A percentile compares a stretch with the other conserved stretches of the same genome.
phyloP scores from a whole-genome alignment of 208 protist species.

The Trypanosoma mega region DNA sequence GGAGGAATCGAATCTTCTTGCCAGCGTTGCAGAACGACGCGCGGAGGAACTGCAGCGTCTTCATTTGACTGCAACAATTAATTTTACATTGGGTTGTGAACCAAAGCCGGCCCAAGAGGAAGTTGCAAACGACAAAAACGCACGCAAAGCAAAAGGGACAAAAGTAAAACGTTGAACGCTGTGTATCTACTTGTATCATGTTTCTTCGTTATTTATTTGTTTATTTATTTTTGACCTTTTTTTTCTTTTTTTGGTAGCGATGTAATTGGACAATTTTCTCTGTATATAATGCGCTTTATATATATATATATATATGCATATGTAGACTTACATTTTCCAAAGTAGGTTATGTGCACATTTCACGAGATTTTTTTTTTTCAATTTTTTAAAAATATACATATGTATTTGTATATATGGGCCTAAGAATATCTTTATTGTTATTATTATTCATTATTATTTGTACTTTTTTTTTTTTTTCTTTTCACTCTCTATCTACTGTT shows the following conservation, averaged over 20 bases:
- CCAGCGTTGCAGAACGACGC: constrained; percentile 19
- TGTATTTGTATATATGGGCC: no score
- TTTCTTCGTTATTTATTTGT: constrained; percentile 3
- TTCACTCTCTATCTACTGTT: not conserved
- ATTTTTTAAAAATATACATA: no score
- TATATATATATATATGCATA: constrained; percentile 12
- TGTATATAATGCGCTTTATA: constrained; percentile 24
- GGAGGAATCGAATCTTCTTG: constrained; percentile 19
- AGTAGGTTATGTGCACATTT: no score
- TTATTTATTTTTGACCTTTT: no score
- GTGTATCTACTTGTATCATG: not conserved
- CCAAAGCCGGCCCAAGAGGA: constrained; percentile 9
- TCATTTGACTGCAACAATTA: not conserved
- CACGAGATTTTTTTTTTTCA: no score
- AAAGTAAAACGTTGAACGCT: constrained; percentile 7
- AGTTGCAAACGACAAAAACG: not conserved
- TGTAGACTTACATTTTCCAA: not conserved
- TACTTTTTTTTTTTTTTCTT: constrained; percentile 6
- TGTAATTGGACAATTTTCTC: no score
- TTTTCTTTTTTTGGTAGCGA: no score
- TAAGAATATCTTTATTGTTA: no score
- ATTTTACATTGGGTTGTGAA: constrained; percentile 15
- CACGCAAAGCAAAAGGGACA: not conserved
- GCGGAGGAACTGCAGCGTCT: constrained; percentile 13
- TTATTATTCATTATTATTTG: not conserved